Evolutionary conservation across 352 stramenopile species (phyloP).

Genomic region (Phytophthora meadii): DNA sequence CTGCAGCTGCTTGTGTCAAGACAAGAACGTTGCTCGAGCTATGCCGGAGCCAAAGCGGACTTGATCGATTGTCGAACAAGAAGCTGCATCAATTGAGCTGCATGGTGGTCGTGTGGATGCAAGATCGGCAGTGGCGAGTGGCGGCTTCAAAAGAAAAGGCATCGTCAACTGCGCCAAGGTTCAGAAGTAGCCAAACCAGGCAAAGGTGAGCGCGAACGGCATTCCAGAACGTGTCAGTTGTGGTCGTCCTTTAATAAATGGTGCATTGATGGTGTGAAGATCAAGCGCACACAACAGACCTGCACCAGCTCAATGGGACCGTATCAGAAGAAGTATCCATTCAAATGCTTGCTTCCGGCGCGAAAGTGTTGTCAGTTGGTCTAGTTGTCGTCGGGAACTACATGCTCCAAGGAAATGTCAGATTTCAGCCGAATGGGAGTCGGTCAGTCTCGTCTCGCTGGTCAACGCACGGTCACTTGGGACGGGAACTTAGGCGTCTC

Average conservation of each 20-base stretch:
- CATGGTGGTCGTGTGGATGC: too few relatives aligned
- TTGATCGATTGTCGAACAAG: slow-evolving; percentile 45
- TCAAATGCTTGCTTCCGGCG: not conserved
- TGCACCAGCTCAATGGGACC: not conserved
- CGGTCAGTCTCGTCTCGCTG: slow-evolving; percentile 15
- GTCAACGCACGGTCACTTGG: slow-evolving; percentile 5
- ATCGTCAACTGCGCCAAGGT: slow-evolving; percentile 7
- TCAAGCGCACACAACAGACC: not conserved
- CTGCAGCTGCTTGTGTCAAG: slow-evolving; percentile 22
- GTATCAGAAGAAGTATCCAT: not conserved
- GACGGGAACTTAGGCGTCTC: slow-evolving; percentile 16
- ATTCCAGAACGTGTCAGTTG: slow-evolving; percentile 19
- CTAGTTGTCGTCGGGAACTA: not conserved
- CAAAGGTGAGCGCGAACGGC: slow-evolving; percentile 5
- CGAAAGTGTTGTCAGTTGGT: not conserved
- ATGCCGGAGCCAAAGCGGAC: not conserved
- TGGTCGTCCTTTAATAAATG: not conserved
- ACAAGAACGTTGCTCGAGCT: slow-evolving; percentile 16
- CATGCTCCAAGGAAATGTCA: slow-evolving; percentile 21
- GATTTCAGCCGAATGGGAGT: slow-evolving; percentile 21
- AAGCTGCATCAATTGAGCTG: not conserved
- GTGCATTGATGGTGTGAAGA: slow-evolving; percentile 9
- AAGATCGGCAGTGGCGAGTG: slow-evolving; percentile 13
- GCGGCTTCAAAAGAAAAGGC: slow-evolving; percentile 23
- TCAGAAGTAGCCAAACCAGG: slow-evolving; percentile 28